These are phyloP conservation scores for Boletus rubropictus DNA, from an alignment of 768 basidiomycete species.

Conservation along the genomic window DNA sequence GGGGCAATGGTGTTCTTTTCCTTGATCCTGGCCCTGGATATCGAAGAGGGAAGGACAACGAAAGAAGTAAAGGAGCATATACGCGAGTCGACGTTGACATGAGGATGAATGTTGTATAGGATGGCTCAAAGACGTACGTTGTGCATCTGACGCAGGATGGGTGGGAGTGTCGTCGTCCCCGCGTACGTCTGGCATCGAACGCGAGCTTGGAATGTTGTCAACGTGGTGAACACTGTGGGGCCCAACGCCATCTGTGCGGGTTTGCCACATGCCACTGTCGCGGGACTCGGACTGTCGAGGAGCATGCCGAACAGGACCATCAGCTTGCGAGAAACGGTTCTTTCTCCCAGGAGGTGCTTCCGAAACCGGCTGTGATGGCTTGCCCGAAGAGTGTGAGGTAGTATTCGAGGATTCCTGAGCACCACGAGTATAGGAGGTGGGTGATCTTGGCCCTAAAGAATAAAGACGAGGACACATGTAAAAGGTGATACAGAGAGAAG, in stretches of 20 bases:
- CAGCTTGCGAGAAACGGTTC: constrained; percentile 24
- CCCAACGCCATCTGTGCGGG: constrained; percentile 16
- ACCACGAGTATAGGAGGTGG: constrained; percentile 31
- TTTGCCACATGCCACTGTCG: constrained; percentile 16
- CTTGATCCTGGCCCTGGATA: constrained; percentile 28
- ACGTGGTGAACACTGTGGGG: constrained; percentile 7
- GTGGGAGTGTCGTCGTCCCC: constrained; percentile 16
- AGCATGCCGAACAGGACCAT: constrained; percentile 7
- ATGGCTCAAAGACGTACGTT: constrained; percentile 36
- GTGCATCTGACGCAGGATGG: constrained; percentile 26
- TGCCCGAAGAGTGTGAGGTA: constrained; percentile 9
- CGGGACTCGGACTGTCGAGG: constrained; percentile 12
- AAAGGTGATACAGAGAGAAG: constrained; percentile 28
- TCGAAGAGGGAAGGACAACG: constrained; percentile 15
- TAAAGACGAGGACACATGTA: constrained; percentile 28
- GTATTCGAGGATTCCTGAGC: constrained; percentile 18
- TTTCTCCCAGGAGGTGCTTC: constrained; percentile 11
- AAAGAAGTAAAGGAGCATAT: constrained; percentile 17
- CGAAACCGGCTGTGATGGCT: constrained; percentile 12
- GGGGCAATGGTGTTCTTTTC: constrained; percentile 34
- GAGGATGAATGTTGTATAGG: constrained; percentile 25
- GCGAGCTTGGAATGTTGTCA: constrained; percentile 20
- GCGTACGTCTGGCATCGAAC: constrained; percentile 14
- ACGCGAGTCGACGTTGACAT: constrained; percentile 23
- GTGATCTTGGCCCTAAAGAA: constrained; percentile 40